Conservation (phyloP, 257 asterid species). For the Nicotiana noctiflora region DNA sequence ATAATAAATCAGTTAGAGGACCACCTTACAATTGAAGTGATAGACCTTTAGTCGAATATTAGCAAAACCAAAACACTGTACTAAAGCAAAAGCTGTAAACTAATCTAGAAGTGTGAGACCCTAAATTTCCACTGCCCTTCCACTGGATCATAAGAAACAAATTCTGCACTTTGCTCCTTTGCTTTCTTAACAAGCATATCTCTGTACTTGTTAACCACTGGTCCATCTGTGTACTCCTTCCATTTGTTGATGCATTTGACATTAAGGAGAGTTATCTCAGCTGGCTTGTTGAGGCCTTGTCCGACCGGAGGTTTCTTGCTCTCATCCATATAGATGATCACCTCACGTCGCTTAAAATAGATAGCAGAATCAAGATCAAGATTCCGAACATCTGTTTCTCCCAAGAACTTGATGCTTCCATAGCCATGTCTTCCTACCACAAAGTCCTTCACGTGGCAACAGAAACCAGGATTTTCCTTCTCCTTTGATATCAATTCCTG, state of each 20-base stretch:
- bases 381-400: conserved; percentile 74
- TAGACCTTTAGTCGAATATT: neutral
- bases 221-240: conserved; percentile 48
- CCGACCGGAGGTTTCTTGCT: conserved; percentile 75
- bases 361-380: conserved; percentile 70
- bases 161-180: conserved; percentile 66
- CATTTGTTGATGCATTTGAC: conserved; percentile 60
- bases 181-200: conserved; percentile 63
- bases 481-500: conserved; percentile 48
- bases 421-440: conserved; percentile 63
- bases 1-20: too few species aligned
- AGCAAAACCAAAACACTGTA: neutral
- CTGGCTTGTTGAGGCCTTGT: conserved; percentile 74
- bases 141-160: conserved; percentile 60
- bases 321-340: conserved; percentile 60
- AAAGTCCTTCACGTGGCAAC: conserved; percentile 66
- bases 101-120: conserved; percentile 48
- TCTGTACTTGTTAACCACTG: conserved; percentile 48
- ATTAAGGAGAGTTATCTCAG: conserved; percentile 78
- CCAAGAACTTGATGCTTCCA: conserved; percentile 77
- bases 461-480: conserved; percentile 61
- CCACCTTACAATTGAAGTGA: too few species aligned
- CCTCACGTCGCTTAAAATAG: conserved; percentile 56
- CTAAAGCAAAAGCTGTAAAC: neutral
- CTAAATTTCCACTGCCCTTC: conserved; percentile 79